Percentiles rank a stretch among this genome's conserved stretches.
Evolutionary conservation across 1,284 basidiomycete species (phyloP).

Genomic region (Moesziomyces parantarcticus): DNA sequence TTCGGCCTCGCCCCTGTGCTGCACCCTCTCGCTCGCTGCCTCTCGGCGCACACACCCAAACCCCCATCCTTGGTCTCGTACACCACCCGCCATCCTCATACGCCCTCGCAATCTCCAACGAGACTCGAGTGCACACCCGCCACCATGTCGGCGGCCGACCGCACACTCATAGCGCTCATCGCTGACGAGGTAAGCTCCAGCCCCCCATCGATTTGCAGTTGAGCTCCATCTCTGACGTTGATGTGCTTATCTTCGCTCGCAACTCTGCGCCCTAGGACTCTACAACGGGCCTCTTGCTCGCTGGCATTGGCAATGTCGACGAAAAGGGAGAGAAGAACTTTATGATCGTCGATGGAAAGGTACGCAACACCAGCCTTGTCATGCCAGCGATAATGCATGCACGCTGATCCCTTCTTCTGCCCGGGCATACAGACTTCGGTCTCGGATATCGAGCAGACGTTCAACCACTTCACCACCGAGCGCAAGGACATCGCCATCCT

Average conservation of each 20-base stretch:
- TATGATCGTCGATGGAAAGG: slow-evolving; percentile 64
- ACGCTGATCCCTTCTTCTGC: not conserved
- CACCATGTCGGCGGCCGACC: slow-evolving; percentile 50
- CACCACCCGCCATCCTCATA: too few species aligned
- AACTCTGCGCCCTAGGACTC: slow-evolving; percentile 46
- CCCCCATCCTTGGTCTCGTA: too few species aligned
- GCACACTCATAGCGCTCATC: slow-evolving; percentile 59
- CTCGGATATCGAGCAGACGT: slow-evolving; percentile 62
- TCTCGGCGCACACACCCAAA: too few species aligned
- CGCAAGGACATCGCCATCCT: slow-evolving; percentile 66
- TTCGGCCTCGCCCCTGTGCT: not conserved
- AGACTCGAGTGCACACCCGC: not conserved
- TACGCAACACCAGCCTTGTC: slow-evolving; percentile 2
- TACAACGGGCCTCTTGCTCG: slow-evolving; percentile 66
- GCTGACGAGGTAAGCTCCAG: slow-evolving; percentile 55
- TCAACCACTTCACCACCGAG: slow-evolving; percentile 58
- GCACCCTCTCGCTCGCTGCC: too few species aligned
- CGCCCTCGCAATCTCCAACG: too few species aligned
- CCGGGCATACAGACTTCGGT: slow-evolving; percentile 41
- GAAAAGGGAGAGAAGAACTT: slow-evolving; percentile 65
- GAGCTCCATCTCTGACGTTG: not conserved
- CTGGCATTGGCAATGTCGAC: slow-evolving; percentile 65
- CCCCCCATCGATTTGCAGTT: not conserved
- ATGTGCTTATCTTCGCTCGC: too few species aligned
- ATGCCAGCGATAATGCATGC: too few species aligned